Evolutionary conservation across 768 basidiomycete species (phyloP), one percentile per base, ranked within the genome.

Genomic region (Serendipita sp.): DNA sequence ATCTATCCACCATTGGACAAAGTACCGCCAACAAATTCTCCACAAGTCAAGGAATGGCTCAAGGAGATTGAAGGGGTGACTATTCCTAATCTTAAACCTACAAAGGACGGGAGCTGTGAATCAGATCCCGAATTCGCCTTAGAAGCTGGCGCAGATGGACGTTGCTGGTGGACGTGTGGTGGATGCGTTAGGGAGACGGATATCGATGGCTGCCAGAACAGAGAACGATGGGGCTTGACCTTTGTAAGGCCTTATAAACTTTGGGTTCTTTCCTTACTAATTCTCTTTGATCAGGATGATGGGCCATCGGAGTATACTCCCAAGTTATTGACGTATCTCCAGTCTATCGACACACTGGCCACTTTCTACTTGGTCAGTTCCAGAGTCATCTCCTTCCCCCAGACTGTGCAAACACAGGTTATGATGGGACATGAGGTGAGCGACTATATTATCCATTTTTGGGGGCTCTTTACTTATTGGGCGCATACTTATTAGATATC

Each of bases 31-130:
- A 58, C 53, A 23, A 27, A 64, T 36, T 64, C 64, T 1, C 53
- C 53, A 0, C 33, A 64, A 40, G 64, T 64, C 36, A 5, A 29
- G 53, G 27, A 34, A 18, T 64, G 64, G 64, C 31, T 58, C 31
- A 10, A 34, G n/a, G 53, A 64, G 29, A 55, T 58, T 27, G 18
- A 27, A 29, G 50, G 64, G 18, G 52, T 18, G 33, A 55, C 34
- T 37, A 44, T 27, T 16, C 52, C 64, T 34, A 45, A 64, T 8
- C 68, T 87, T 23, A n/a, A 71, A 5, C 81, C 82, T 3, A 91
- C 87, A 0, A 69, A 69, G 2, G 83, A 88, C 65, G 87, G 87
- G 18, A 80, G 83, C 1, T 93, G 91, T 72, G 75, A 68, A 11
- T 77, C 77, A 58, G 81, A 88, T 68, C 77, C 84, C 27, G 71